Evolutionary conservation across 495 filamentous ascomycete genomes (phyloP).

Genomic region (Lophiotrema nucula): DNA sequence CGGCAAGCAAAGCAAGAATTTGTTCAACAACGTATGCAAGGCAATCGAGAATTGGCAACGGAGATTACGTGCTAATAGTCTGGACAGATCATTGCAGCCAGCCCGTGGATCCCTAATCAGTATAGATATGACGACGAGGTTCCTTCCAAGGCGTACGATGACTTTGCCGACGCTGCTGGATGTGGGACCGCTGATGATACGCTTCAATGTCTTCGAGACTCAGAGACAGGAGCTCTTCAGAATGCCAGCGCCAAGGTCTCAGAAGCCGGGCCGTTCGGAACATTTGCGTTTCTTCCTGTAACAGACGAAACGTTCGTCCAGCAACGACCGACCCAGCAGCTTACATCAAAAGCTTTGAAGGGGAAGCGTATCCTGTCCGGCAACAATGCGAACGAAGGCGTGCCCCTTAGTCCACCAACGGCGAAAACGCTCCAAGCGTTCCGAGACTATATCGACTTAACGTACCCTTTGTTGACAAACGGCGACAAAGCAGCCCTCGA

Average conservation of each 20-base stretch:
- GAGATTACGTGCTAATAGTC: not conserved
- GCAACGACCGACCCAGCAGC: conserved; percentile 53
- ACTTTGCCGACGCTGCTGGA: conserved; percentile 54
- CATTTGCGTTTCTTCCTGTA: conserved; percentile 64
- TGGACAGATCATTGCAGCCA: conserved; percentile 50
- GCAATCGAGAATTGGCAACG: not conserved
- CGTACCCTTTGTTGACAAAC: conserved; percentile 27
- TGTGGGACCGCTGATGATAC: conserved; percentile 48
- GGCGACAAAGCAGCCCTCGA: conserved; percentile 24
- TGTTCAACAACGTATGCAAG: conserved; percentile 42
- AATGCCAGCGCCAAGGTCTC: conserved; percentile 56
- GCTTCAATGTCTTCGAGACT: conserved; percentile 55
- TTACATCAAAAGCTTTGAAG: conserved; percentile 51
- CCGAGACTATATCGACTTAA: conserved; percentile 25
- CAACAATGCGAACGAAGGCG: conserved; percentile 42
- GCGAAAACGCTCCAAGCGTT: conserved; percentile 19
- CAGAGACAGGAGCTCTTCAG: conserved; percentile 53
- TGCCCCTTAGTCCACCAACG: conserved; percentile 23
- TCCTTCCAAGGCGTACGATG: conserved; percentile 55
- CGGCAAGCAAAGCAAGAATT: conserved; percentile 41
- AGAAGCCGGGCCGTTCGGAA: conserved; percentile 45
- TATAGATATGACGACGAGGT: conserved; percentile 51
- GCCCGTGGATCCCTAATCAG: conserved; percentile 53
- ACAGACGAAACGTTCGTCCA: conserved; percentile 60
- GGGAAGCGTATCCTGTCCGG: conserved; percentile 53